Evolutionary conservation across 192 early-diverging fungal genomes (phyloP).

Genomic region (Phlyctochytrium bullatum): DNA sequence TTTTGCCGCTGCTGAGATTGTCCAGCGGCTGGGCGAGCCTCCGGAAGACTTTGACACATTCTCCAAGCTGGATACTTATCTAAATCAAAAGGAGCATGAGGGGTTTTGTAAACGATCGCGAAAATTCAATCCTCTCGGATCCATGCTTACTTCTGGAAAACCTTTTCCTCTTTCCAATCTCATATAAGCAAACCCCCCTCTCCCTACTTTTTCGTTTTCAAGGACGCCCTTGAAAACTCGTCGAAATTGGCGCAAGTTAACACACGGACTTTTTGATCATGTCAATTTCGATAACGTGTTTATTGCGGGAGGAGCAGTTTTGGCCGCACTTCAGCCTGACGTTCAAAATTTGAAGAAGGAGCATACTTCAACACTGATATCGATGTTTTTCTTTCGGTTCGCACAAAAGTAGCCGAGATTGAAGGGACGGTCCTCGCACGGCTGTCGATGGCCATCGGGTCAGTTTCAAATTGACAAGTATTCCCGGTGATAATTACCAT

Average conservation of each 20-base stretch:
- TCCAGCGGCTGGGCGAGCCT: background rate
- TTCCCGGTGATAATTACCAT: too few relatives aligned
- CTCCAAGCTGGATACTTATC: background rate
- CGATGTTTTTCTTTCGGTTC: constrained; percentile 21
- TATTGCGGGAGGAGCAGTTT: constrained; percentile 20
- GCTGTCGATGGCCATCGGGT: background rate
- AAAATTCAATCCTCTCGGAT: background rate
- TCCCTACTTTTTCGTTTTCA: too few relatives aligned
- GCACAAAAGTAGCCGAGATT: background rate
- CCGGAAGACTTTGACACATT: background rate
- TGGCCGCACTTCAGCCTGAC: constrained; percentile 19
- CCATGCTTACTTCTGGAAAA: background rate
- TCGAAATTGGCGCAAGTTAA: background rate
- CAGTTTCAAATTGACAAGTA: too few relatives aligned
- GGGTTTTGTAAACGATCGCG: background rate
- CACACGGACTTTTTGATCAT: background rate
- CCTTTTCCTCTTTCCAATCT: too few relatives aligned
- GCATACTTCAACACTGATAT: constrained; percentile 30
- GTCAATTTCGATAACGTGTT: constrained; percentile 6
- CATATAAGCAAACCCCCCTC: too few relatives aligned
- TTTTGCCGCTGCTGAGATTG: background rate
- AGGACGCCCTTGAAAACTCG: background rate
- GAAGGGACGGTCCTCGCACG: background rate
- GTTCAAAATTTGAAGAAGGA: background rate
- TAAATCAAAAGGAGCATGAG: too few relatives aligned